These are phyloP conservation scores for Arbutus unedo DNA, from an alignment of 148 eudicot genomes.

Conservation along the genomic window DNA sequence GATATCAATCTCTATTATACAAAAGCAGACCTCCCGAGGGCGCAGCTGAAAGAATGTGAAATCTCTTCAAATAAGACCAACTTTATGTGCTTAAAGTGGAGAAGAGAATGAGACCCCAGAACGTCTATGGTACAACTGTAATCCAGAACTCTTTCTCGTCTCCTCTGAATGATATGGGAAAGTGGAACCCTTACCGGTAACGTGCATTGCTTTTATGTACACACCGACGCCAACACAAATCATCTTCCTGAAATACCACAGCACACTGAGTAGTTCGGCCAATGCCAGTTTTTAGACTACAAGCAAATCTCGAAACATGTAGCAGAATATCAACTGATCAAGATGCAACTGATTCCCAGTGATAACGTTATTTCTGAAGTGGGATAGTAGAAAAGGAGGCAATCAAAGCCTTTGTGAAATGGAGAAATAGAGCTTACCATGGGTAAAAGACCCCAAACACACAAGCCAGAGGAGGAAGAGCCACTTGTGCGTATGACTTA, in stretches of 20 bases:
- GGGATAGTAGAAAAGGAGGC: background rate
- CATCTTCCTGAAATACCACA: background rate
- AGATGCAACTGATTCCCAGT: background rate
- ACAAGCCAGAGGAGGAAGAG: slow-evolving; percentile 21
- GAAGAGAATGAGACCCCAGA: background rate
- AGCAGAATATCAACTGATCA: background rate
- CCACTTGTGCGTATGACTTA: slow-evolving; percentile 20
- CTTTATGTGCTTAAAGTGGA: background rate
- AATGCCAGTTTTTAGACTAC: background rate
- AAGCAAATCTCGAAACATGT: background rate
- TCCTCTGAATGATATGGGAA: slow-evolving; percentile 12
- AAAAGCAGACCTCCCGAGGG: background rate
- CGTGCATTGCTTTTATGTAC: slow-evolving; percentile 8
- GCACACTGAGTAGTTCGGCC: background rate
- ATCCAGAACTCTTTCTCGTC: background rate
- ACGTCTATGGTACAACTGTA: background rate
- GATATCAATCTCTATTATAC: slow-evolving; percentile 16
- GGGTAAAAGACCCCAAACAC: slow-evolving; percentile 16
- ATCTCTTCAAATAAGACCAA: slow-evolving; percentile 1
- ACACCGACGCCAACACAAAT: background rate
- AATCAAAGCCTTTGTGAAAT: background rate
- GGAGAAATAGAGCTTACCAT: slow-evolving; percentile 23
- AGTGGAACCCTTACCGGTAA: background rate
- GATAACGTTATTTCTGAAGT: background rate
- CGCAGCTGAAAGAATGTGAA: background rate